Percentiles rank a stretch among this genome's conserved stretches.
Evolutionary conservation across 208 protist genomes (phyloP).

Genomic region (Trypanosoma avium): DNA sequence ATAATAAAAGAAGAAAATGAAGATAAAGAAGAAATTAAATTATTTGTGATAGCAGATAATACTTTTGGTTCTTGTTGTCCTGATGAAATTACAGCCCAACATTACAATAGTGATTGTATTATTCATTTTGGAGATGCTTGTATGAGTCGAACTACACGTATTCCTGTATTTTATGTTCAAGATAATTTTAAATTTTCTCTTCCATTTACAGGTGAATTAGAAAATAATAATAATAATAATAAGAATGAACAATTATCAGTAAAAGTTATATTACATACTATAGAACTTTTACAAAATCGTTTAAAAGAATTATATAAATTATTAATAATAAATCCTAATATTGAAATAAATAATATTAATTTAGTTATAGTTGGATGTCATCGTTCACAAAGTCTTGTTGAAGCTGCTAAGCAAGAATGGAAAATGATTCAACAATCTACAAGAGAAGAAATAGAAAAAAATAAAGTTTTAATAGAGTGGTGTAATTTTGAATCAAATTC

Average conservation of each 20-base stretch:
- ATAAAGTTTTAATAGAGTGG: constrained; percentile 27
- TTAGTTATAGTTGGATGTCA: constrained; percentile 38
- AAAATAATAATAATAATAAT: not conserved
- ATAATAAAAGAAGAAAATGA: not conserved
- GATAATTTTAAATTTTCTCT: constrained; percentile 40
- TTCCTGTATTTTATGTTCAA: constrained; percentile 83
- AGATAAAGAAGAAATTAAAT: constrained; percentile 3
- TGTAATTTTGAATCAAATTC: constrained; percentile 21
- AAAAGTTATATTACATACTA: constrained; percentile 26
- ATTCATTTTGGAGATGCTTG: constrained; percentile 92
- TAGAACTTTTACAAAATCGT: constrained; percentile 9
- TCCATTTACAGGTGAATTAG: not conserved
- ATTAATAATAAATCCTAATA: not conserved
- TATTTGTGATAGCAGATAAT: constrained; percentile 89
- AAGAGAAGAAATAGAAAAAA: not conserved
- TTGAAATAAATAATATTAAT: not conserved
- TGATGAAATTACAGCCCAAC: constrained; percentile 90
- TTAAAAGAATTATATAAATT: not conserved
- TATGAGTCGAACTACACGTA: constrained; percentile 74
- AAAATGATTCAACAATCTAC: too few relatives aligned
- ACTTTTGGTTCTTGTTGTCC: constrained; percentile 92
- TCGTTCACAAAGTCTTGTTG: constrained; percentile 16
- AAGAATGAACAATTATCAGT: constrained; percentile 22
- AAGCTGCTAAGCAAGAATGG: constrained; percentile 14
- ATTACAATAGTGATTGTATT: constrained; percentile 82